Evolutionary conservation across 352 stramenopile species (phyloP).

Genomic region (Aphanomyces astaci): DNA sequence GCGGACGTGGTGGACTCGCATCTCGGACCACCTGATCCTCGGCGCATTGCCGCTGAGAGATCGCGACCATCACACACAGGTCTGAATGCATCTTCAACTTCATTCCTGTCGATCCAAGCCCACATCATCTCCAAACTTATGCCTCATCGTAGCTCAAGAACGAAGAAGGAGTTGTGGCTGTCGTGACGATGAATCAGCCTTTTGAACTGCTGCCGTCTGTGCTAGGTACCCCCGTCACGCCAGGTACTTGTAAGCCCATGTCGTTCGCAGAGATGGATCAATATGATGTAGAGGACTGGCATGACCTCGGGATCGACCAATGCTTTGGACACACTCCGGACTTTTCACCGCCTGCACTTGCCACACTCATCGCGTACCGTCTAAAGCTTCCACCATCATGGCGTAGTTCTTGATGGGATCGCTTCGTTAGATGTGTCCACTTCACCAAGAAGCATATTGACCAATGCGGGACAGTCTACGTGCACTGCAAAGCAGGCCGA

Average conservation of each 20-base stretch:
- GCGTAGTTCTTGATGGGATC: background rate
- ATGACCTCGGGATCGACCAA: conserved; percentile 36
- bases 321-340: conserved; percentile 57
- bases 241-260: conserved; percentile 32
- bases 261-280: background rate
- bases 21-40: conserved; percentile 55
- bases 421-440: conserved; percentile 36
- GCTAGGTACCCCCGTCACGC: conserved; percentile 48
- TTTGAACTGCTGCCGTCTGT: conserved; percentile 58
- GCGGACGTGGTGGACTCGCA: conserved; percentile 65
- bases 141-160: conserved; percentile 35
- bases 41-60: conserved; percentile 55
- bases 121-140: no score
- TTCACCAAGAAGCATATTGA: conserved; percentile 58
- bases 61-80: background rate
- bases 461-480: conserved; percentile 51
- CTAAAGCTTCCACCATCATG: no score
- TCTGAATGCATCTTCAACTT: no score
- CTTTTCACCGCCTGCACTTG: conserved; percentile 57
- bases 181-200: conserved; percentile 77
- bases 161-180: conserved; percentile 42
- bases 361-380: conserved; percentile 42
- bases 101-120: no score
- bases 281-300: conserved; percentile 43
- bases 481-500: conserved; percentile 75